Evolutionary conservation across 768 basidiomycete genomes (phyloP), one percentile per base, ranked within the genome.

Genomic region (Gloeopeniophorella convolvens): DNA sequence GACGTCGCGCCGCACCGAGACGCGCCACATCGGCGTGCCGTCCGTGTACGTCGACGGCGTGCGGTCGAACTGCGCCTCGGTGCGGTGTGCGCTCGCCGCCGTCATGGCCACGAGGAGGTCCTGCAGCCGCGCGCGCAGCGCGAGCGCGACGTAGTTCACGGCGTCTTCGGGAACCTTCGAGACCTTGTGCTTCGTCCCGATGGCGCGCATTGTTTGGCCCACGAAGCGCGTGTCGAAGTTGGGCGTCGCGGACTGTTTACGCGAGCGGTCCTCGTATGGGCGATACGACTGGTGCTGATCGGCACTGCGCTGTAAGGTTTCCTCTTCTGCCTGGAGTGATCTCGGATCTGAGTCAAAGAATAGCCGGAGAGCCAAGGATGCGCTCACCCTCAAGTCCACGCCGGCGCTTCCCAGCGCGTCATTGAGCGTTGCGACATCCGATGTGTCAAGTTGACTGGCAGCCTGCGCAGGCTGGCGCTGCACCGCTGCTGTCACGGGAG

Each of bases 321-420:
- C 90, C 69, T 92, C 89, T 65, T 92, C 90, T 0, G 90, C 90
- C 88, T 92, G 45, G 44, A 15, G 16, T 45, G 40, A 39, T 24
- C 53, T 45, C 34, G 51, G 30, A 27, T 2, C 26, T 43, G 12
- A 31, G 44, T 23, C 16, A 18, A 5, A 8, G 21, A 12, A 30
- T 6, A 16, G 31, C 20, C 24, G 12, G 27, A n/a, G 31, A 34
- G 11, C 33, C 37, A 32, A 24, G 27, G 47, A 24, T 13, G 27
- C 15, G 65, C 74, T 54, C 56, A 86, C 88, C 63, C 85, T 69
- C n/a, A 92, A 68, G 68, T 92, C 89, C 6, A 92, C 88, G 10
- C 89, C 89, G 6, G 88, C 89, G 61, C 87, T 89, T 4, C 88
- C 89, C 1, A 92, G 68, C 4, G 88, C 89, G 58, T 92, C 89